Evolutionary conservation across 179 eudicot species (phyloP).

Genomic region (Drosera spatulata): DNA sequence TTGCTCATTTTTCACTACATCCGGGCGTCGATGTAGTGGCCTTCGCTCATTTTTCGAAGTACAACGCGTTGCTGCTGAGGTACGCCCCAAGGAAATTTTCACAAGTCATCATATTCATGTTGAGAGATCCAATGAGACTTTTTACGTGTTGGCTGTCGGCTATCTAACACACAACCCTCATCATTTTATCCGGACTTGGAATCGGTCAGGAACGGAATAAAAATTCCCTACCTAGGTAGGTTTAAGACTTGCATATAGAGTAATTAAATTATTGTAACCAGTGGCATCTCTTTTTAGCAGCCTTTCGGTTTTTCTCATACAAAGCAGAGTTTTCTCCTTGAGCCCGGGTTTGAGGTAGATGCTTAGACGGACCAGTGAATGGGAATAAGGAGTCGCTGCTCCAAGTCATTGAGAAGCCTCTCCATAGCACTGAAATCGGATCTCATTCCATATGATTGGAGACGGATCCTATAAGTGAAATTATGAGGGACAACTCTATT

Average conservation of each 20-base stretch:
- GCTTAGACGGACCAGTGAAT: slow-evolving; percentile 43
- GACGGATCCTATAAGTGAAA: slow-evolving; percentile 40
- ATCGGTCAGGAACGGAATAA: too few relatives aligned
- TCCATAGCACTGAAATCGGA: slow-evolving; percentile 32
- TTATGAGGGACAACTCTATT: slow-evolving; percentile 31
- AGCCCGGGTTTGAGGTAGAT: slow-evolving; percentile 23
- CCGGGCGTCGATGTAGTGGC: too few relatives aligned
- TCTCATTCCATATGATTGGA: slow-evolving; percentile 28
- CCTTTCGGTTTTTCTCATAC: slow-evolving; percentile 36
- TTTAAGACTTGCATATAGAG: slow-evolving; percentile 36
- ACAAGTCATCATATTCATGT: too few relatives aligned
- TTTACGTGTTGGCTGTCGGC: too few relatives aligned
- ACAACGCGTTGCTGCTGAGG: too few relatives aligned
- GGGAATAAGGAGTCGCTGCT: slow-evolving; percentile 16
- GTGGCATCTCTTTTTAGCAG: slow-evolving; percentile 14
- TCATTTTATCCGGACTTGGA: slow-evolving; percentile 17
- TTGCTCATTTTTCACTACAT: too few relatives aligned
- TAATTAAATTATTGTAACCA: slow-evolving; percentile 35
- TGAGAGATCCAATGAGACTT: too few relatives aligned
- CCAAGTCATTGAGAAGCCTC: slow-evolving; percentile 35
- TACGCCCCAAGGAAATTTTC: too few relatives aligned
- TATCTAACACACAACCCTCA: too few relatives aligned
- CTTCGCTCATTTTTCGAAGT: too few relatives aligned
- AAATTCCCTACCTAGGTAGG: too few relatives aligned
- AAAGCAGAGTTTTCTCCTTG: slow-evolving; percentile 29